phyloP scores from a whole-genome alignment of 164 flowering plant genomes.

The Vitis rupestris region DNA sequence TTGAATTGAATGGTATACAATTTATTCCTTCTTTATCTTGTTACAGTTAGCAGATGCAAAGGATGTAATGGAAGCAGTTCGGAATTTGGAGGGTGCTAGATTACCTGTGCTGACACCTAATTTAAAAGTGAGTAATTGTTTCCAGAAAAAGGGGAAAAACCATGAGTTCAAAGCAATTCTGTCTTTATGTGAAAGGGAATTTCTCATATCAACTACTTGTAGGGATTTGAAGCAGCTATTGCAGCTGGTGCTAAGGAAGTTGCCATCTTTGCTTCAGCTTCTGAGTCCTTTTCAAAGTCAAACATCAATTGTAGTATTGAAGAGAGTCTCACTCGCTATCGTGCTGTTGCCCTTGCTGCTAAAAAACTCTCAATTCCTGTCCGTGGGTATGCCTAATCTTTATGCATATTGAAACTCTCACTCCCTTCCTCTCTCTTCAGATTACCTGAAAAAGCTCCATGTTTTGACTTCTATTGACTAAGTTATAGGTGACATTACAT shows the following conservation, averaged over 20 bases:
- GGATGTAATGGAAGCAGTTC: conserved; percentile 78
- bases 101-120: conserved; percentile 92
- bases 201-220: conserved; percentile 7
- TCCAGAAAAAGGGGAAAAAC: neutral
- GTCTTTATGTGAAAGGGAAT: neutral
- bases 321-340: conserved; percentile 82
- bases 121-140: conserved; percentile 55
- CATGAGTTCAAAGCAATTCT: neutral
- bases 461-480: neutral
- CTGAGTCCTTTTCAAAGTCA: conserved; percentile 91
- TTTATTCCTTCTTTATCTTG: neutral
- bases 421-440: neutral
- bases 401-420: neutral
- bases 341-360: conserved; percentile 78
- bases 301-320: conserved; percentile 93
- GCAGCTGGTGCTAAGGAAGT: conserved; percentile 97
- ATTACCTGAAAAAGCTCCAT: neutral
- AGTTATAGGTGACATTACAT: neutral
- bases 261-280: conserved; percentile 94
- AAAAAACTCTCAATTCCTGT: conserved; percentile 75
- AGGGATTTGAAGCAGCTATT: conserved; percentile 96
- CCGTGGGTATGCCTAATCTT: conserved; percentile 67
- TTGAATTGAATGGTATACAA: neutral
- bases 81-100: conserved; percentile 54
- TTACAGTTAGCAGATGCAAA: conserved; percentile 90